These are phyloP conservation scores for Brachypodium distachyon DNA, from an alignment of 202 grass and related monocot species.

Conservation along the genomic window DNA sequence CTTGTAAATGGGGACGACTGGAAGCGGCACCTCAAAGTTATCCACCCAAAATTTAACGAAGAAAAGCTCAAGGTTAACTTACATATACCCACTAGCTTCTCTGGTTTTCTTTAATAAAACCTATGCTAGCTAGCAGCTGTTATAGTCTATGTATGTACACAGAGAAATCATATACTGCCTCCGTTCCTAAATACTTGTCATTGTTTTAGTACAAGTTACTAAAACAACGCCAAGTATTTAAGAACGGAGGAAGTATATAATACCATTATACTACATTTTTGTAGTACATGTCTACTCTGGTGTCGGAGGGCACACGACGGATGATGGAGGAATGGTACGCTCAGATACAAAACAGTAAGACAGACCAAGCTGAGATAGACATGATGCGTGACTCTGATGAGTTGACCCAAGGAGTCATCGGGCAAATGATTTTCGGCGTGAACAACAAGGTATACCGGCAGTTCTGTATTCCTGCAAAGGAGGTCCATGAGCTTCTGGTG, in stretches of 20 bases:
- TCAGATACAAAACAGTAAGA: background rate
- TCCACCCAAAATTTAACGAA: conserved; percentile 37
- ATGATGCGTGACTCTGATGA: background rate
- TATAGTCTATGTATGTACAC: too few relatives aligned
- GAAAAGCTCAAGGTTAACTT: conserved; percentile 31
- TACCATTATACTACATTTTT: too few relatives aligned
- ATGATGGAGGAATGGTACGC: background rate
- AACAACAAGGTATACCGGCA: background rate
- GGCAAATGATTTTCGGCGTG: background rate
- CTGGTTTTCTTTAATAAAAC: too few relatives aligned
- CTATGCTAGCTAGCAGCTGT: too few relatives aligned
- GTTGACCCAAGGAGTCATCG: background rate
- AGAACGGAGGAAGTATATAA: too few relatives aligned
- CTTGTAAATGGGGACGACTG: conserved; percentile 20
- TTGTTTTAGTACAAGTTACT: too few relatives aligned
- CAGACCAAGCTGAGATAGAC: background rate
- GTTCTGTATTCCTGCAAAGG: conserved; percentile 17
- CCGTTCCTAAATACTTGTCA: too few relatives aligned
- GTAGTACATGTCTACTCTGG: conserved; percentile 12
- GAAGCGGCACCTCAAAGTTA: conserved; percentile 32
- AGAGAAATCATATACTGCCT: too few relatives aligned
- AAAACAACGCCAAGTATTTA: too few relatives aligned
- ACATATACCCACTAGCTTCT: too few relatives aligned
- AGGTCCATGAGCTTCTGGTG: conserved; percentile 18
- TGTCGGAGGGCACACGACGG: conserved; percentile 17